Conservation (phyloP, 768 basidiomycete genomes). For the Dioszegia crocea region DNA sequence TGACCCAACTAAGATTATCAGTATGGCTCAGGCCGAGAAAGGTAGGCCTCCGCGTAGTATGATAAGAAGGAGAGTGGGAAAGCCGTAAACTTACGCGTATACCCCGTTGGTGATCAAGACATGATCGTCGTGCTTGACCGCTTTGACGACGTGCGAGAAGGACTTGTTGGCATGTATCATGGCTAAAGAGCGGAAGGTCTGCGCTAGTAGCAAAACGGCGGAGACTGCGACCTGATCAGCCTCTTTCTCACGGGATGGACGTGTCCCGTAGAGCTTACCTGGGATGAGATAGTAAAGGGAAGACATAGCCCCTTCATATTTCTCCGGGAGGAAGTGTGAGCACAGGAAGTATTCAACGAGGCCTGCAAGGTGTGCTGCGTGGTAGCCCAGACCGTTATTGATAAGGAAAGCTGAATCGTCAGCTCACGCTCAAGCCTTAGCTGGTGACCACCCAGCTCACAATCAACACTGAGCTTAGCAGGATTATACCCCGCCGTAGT, state of each 20-base stretch:
- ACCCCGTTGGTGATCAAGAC: conserved; percentile 80
- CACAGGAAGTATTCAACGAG: conserved; percentile 73
- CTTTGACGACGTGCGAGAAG: conserved; percentile 85
- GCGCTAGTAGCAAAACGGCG: conserved; percentile 63
- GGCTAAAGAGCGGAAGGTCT: conserved; percentile 75
- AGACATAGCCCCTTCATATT: conserved; percentile 48
- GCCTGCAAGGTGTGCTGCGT: conserved; percentile 73
- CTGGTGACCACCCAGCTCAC: conserved; percentile 56
- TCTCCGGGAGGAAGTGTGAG: conserved; percentile 63
- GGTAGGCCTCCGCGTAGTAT: no score
- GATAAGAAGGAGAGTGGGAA: no score
- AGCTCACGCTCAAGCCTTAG: not conserved
- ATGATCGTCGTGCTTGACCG: conserved; percentile 68
- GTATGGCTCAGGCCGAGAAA: not conserved
- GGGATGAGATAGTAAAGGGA: not conserved
- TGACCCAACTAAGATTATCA: conserved; percentile 61
- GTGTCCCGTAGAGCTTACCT: conserved; percentile 7
- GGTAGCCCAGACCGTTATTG: conserved; percentile 82
- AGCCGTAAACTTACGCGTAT: conserved; percentile 76
- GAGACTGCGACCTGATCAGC: conserved; percentile 57
- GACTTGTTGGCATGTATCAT: conserved; percentile 94
- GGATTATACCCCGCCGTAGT: conserved; percentile 95
- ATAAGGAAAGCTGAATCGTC: conserved; percentile 72
- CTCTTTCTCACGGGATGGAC: no score
- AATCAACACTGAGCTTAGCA: conserved; percentile 85